A percentile compares a stretch with the other conserved stretches of the same genome.
Evolutionary conservation across 495 filamentous ascomycete genomes (phyloP).

Genomic region (Stereocaulon alpinum): DNA sequence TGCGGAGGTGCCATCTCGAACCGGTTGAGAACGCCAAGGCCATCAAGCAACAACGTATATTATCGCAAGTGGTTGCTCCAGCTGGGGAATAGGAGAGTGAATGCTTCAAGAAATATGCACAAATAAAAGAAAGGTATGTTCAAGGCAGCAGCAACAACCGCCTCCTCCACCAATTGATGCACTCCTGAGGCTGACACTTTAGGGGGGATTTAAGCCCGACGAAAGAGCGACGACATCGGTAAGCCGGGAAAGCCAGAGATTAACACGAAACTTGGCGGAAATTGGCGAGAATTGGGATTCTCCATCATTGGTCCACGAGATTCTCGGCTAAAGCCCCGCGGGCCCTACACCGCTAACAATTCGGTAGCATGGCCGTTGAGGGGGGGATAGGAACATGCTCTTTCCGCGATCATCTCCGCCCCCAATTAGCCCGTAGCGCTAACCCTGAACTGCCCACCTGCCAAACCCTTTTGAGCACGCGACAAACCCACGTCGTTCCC

Average conservation of each 20-base stretch:
- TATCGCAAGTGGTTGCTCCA: background rate
- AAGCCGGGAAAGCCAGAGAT: background rate
- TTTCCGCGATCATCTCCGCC: background rate
- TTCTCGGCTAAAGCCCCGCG: too few species aligned
- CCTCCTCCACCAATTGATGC: background rate
- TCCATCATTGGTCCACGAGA: too few species aligned
- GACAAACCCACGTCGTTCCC: background rate
- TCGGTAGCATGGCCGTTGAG: background rate
- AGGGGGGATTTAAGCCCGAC: background rate
- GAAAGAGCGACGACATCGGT: background rate
- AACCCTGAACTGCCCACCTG: background rate
- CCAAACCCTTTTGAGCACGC: background rate
- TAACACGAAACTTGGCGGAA: too few species aligned
- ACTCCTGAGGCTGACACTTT: background rate
- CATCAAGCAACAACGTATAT: background rate
- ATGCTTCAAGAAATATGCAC: background rate
- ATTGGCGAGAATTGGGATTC: too few species aligned
- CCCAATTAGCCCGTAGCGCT: background rate
- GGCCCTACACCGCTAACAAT: too few species aligned
- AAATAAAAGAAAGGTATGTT: background rate
- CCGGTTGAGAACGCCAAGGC: background rate
- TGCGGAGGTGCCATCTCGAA: conserved; percentile 6
- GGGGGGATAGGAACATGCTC: too few species aligned
- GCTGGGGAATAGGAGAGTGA: background rate
- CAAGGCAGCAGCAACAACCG: background rate